Percentiles rank a stretch among this genome's conserved stretches.
These are phyloP conservation scores for Clonostachys chloroleuca DNA, from an alignment of 2,329 filamentous ascomycete genomes.

Conservation along the genomic window DNA sequence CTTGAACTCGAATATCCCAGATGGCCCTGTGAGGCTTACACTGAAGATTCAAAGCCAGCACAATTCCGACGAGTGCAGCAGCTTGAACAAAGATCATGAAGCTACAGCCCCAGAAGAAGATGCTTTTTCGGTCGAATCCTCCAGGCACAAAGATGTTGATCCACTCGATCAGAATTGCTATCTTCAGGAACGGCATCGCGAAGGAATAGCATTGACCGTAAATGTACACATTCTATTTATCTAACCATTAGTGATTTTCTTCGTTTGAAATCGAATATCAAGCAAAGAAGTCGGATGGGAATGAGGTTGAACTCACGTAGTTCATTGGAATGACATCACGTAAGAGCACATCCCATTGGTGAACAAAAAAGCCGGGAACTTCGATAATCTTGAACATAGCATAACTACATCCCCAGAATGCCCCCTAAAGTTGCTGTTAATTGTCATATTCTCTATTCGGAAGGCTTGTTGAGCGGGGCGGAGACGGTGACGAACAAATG, in stretches of 20 bases:
- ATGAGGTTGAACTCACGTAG: constrained; percentile 2
- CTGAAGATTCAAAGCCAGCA: constrained; percentile 23
- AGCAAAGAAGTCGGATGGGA: constrained; percentile 18
- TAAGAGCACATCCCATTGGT: constrained; percentile 22
- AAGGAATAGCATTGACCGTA: constrained; percentile 17
- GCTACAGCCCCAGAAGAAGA: constrained; percentile 27
- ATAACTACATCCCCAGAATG: constrained; percentile 12
- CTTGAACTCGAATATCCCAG: constrained; percentile 16
- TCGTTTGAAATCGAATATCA: too few species aligned
- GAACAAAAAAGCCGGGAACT: constrained; percentile 26
- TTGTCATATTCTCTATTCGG: too few species aligned
- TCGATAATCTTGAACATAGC: constrained; percentile 14
- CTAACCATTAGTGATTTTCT: too few species aligned
- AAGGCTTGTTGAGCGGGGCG: not conserved
- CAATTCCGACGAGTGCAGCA: constrained; percentile 15
- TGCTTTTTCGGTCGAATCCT: too few species aligned
- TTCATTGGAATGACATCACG: constrained; percentile 14
- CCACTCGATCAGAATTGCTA: constrained; percentile 37
- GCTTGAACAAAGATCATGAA: constrained; percentile 20
- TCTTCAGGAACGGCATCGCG: constrained; percentile 30
- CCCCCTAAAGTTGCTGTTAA: not conserved
- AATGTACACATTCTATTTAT: too few species aligned
- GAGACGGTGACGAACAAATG: not conserved
- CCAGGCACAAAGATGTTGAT: constrained; percentile 23
- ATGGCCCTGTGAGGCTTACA: constrained; percentile 24